Evolutionary conservation across 176 grass and related monocot species (phyloP), one percentile per base, ranked within the genome.

Genomic region (Tillandsia leiboldiana): DNA sequence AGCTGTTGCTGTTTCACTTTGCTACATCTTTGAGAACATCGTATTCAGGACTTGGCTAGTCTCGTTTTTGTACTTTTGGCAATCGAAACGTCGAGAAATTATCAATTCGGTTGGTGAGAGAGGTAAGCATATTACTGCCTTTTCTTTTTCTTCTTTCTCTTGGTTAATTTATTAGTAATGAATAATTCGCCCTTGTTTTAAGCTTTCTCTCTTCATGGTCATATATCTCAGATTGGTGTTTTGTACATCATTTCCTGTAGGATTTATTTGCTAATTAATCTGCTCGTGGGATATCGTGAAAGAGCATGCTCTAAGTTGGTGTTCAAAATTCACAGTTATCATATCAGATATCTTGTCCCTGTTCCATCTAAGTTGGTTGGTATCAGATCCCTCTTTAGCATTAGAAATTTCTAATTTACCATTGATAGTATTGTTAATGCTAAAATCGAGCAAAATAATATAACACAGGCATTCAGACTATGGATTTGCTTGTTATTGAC

Each of bases 401-500:
- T 51, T 47, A 42, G 33, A 42, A 52, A 50, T 77, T 62, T 81
- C 77, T 8, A 26, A 65, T 27, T 65, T 50, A 74, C 47, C 12
- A 33, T 57, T 58, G 26, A 9, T 73, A 57, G 33, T 56, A 26
- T 50, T 48, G 23, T 70, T 50, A 18, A 26, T 47, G 18, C 27
- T 9, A 11, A 78, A 80, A 67, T 59, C 58, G 56, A 81, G 13
- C n/a, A 70, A 67, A 33, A 9, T 65, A 33, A 62, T 48, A 6
- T 73, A 9, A 83, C 77, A 58, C 73, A 87, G 81, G 70, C 24
- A 12, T 72, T 53, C 8, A 52, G 62, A 81, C 47, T 49, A 99
- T 99, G 94, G 87, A 90, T 80, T 22, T 80, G 18, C 75, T 82
- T 84, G 74, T 78, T 80, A 23, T 77, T 75, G 87, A 99, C 47